A percentile compares a stretch with the other conserved stretches of the same genome.
Conservation (phyloP, 2,329 filamentous ascomycete species). For the Blastomyces parvus region DNA sequence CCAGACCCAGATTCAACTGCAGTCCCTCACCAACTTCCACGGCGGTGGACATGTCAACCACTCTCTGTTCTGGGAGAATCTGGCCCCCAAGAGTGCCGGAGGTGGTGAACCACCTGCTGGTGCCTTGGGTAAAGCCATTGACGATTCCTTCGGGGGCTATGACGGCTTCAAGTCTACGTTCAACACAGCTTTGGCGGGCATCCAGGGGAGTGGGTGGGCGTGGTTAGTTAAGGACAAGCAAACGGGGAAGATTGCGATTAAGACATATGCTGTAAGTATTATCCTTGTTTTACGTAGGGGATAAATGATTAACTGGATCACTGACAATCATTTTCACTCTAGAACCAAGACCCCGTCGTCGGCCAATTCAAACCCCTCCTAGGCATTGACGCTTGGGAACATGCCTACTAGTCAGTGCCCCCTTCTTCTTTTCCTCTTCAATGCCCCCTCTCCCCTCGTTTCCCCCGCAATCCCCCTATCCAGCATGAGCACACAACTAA, state of each 20-base stretch:
- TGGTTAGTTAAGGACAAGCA: slow-evolving; percentile 55
- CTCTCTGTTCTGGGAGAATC: slow-evolving; percentile 58
- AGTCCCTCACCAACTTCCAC: slow-evolving; percentile 56
- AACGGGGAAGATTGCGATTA: slow-evolving; percentile 48
- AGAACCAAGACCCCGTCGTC: slow-evolving; percentile 81
- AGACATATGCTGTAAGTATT: slow-evolving; percentile 51
- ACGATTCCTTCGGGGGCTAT: slow-evolving; percentile 49
- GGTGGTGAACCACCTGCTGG: slow-evolving; percentile 55
- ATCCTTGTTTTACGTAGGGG: not conserved
- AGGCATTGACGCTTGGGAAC: slow-evolving; percentile 92
- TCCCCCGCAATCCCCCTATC: not conserved
- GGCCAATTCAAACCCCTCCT: slow-evolving; percentile 74
- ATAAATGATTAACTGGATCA: not conserved
- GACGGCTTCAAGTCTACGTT: slow-evolving; percentile 54
- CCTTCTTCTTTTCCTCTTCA: not conserved
- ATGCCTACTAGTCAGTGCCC: slow-evolving; percentile 68
- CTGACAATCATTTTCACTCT: slow-evolving; percentile 1
- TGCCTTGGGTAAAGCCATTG: slow-evolving; percentile 48
- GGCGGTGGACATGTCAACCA: slow-evolving; percentile 56
- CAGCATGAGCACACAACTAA: not conserved
- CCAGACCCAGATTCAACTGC: slow-evolving; percentile 48
- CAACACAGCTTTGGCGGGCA: slow-evolving; percentile 53
- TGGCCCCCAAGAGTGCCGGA: slow-evolving; percentile 52
- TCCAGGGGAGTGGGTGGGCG: slow-evolving; percentile 57
- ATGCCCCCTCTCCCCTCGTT: not conserved